Base-by-base conservation (phyloP, 2,329 filamentous ascomycete genomes). In the Fusarium sp. region DNA sequence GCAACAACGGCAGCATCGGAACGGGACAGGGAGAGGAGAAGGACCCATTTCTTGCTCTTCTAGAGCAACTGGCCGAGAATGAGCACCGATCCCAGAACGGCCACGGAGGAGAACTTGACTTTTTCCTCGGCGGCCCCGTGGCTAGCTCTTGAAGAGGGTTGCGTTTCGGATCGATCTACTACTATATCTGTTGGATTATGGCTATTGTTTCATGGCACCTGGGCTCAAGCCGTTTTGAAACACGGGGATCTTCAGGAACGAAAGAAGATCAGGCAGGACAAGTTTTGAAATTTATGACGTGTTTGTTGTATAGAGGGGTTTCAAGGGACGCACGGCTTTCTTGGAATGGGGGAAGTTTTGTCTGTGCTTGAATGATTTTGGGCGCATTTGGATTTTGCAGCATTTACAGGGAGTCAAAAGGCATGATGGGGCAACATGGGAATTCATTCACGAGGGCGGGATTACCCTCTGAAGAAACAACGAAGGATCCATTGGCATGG, bases 21-120 rank as follows among this genome's bases (percentile, higher is more conserved):
- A 84, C 83, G 2, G 82, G 78, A 0, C 76, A 81, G 3, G 83
- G 81, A 2, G 85, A 89, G 18, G 92, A 95, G 70, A 93, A 92
- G 72, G 93, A 96, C 75, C 92, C 92, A 0, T 96, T 96, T 75
- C 79, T 96, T 40, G 91, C 87, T 66, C 80, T 96, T 42, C 81
- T 96, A 34, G 92, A 96, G 77, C 92, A 96, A 79, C 83, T 96
- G 63, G 92, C 92, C 0, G 92, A 96, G 78, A 93, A 93, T 73
- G 92, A 95, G 78, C 86, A 91, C 58, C 77, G 77, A 20, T 75
- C 79, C 58, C 83, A 84, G 42, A 83, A 87, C 56, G 91, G 90
- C 0, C 87, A 89, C 9, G 90, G 90, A 11, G 90, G 86, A 69
- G 92, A 95, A 75, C 81, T 96, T 73, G 92, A 95, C 77, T 94